These are phyloP conservation scores for Candida ipomoeae DNA, from an alignment of 805 yeast species.

Conservation along the genomic window DNA sequence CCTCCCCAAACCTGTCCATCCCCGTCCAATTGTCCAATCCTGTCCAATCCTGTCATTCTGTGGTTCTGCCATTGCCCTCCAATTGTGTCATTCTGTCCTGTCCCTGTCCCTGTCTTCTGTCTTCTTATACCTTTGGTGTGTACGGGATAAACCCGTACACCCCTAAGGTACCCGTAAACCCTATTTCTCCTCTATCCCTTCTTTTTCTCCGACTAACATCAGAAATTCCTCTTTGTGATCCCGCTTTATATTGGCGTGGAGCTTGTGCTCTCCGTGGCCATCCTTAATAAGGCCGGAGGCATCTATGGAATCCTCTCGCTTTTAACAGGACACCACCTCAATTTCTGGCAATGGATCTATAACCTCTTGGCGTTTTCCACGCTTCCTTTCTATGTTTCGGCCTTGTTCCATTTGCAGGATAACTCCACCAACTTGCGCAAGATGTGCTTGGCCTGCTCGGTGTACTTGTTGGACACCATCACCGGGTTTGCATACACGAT, in stretches of 20 bases:
- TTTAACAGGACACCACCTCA: constrained; percentile 84
- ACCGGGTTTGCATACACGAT: constrained; percentile 65
- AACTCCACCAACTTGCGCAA: constrained; percentile 53
- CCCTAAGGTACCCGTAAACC: too few relatives aligned
- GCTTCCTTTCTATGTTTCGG: constrained; percentile 62
- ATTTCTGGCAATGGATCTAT: constrained; percentile 75
- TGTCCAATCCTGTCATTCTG: too few relatives aligned
- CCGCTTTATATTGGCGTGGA: constrained; percentile 91
- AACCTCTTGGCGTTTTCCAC: constrained; percentile 62
- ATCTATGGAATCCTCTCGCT: constrained; percentile 80
- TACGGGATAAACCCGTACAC: too few relatives aligned
- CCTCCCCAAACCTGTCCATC: too few relatives aligned
- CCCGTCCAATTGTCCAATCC: too few relatives aligned
- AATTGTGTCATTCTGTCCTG: too few relatives aligned
- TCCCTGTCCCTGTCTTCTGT: too few relatives aligned
- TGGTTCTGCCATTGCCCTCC: too few relatives aligned
- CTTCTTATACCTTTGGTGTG: too few relatives aligned
- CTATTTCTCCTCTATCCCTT: not conserved
- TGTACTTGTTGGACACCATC: constrained; percentile 65
- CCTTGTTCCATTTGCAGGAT: constrained; percentile 41
- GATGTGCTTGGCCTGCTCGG: constrained; percentile 57
- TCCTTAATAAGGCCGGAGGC: constrained; percentile 87
- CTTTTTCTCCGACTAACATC: constrained; percentile 5
- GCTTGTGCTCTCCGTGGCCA: constrained; percentile 64
- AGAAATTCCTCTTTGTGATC: constrained; percentile 62